Conservation (phyloP, 768 basidiomycete species). For the Phanerochaete sordida region DNA sequence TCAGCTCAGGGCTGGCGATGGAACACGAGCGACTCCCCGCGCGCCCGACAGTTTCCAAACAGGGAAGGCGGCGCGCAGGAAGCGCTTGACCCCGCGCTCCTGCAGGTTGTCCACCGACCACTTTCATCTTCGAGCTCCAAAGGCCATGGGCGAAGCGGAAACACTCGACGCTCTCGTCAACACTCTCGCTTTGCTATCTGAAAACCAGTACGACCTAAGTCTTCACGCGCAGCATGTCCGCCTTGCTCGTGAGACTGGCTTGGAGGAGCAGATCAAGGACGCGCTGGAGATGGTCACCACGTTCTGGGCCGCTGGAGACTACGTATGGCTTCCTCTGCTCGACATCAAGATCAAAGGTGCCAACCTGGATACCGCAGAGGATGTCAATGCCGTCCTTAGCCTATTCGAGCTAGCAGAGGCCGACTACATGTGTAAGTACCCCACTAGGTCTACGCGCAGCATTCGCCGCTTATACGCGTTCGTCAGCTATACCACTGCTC, state of each 20-base stretch:
- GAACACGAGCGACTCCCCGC: too few species aligned
- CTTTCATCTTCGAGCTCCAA: neutral
- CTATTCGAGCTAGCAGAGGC: slow-evolving; percentile 63
- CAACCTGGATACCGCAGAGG: slow-evolving; percentile 49
- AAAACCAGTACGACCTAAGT: slow-evolving; percentile 56
- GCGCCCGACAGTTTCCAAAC: neutral
- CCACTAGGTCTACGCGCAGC: neutral
- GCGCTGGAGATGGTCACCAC: slow-evolving; percentile 67
- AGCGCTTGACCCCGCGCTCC: neutral
- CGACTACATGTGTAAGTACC: slow-evolving; percentile 75
- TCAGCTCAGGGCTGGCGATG: too few species aligned
- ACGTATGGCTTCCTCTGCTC: slow-evolving; percentile 73
- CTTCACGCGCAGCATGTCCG: slow-evolving; percentile 68
- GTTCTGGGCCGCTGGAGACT: slow-evolving; percentile 61
- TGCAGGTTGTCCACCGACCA: neutral
- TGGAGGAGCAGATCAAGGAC: slow-evolving; percentile 53
- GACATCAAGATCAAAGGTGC: slow-evolving; percentile 46
- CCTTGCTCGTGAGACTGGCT: slow-evolving; percentile 51
- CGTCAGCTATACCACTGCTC: slow-evolving; percentile 72
- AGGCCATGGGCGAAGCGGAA: slow-evolving; percentile 43
- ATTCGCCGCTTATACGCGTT: neutral
- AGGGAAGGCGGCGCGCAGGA: neutral
- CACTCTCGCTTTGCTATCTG: slow-evolving; percentile 54
- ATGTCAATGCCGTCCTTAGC: slow-evolving; percentile 52
- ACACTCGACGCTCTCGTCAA: slow-evolving; percentile 62